Base-by-base conservation (phyloP, 75 land plant genomes). In the Larix kaempferi region DNA sequence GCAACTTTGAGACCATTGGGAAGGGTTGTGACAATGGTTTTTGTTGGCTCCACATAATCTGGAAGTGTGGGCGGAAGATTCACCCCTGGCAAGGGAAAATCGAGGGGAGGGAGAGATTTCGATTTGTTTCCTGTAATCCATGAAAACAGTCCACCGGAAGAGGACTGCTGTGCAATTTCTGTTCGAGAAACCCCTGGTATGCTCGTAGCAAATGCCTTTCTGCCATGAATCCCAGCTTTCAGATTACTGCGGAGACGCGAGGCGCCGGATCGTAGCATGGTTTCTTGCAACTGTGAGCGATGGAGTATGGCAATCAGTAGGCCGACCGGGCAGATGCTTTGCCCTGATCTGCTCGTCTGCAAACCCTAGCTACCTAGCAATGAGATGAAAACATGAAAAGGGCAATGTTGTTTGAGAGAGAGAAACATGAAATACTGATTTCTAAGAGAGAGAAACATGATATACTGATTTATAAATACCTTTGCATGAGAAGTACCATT, bases 1-100 rank as follows among this genome's bases (percentile, higher is more conserved):
- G 98, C 98, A 66, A 97, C 86, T 67, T 88, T 89, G n/a, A 97
- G 76, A 41, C 98, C 98, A 86, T 97, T 97, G 1, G 86, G 78
- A 21, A 97, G 92, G 23, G 93, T 91, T 2, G 94, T 91, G 22
- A 97, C 84, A 82, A 86, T 84, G 44, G 95, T 95, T 76, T 84
- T 86, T 26, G 89, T 81, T 13, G 93, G 93, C 56, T 89, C 86
- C 61, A 96, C 81, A 77, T 80, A 76, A 59, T 96, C 99, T 23
- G 93, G 91, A 57, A 94, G 64, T 57, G 91, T 57, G 75, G 90
- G 87, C 2, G 98, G 93, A 49, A 89, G 67, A 29, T 80, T 67
- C 54, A 96, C 88, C 52, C 82, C 93, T 37, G 86, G 83, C 59
- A 96, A 86, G 11, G 99, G 89, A 55, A 88, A 81, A 64, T 89